A percentile compares a stretch with the other conserved stretches of the same genome.
These are phyloP conservation scores for Fusarium clavum DNA, from an alignment of 2,329 filamentous ascomycete genomes.

Conservation along the genomic window DNA sequence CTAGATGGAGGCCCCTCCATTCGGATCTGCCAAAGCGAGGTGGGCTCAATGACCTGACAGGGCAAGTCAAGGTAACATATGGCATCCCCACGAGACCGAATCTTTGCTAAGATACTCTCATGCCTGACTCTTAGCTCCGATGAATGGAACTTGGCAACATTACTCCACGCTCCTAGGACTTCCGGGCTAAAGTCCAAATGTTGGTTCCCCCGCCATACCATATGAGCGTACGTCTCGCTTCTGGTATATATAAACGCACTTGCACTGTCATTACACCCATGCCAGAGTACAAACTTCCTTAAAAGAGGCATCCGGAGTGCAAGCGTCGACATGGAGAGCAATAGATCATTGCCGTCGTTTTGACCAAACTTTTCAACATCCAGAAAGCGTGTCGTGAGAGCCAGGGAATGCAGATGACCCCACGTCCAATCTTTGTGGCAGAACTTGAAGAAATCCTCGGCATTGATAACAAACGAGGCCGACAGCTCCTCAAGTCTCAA, in stretches of 20 bases:
- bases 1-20: not conserved
- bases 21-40: slow-evolving; percentile 14
- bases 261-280: not conserved
- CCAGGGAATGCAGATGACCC: not conserved
- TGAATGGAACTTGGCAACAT: not conserved
- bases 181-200: not conserved
- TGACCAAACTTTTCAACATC: no score
- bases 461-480: slow-evolving; percentile 3
- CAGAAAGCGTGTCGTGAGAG: not conserved
- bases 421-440: not conserved
- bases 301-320: slow-evolving; percentile 1
- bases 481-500: not conserved
- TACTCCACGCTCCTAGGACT: not conserved
- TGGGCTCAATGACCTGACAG: slow-evolving; percentile 9
- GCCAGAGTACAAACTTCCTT: slow-evolving; percentile 7
- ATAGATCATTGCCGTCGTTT: accelerated
- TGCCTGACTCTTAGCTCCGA: not conserved
- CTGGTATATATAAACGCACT: slow-evolving; percentile 9
- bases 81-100: slow-evolving; percentile 9
- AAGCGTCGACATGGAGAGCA: not conserved
- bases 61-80: slow-evolving; percentile 9
- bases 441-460: not conserved
- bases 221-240: not conserved
- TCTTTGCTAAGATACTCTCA: not conserved
- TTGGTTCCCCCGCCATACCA: slow-evolving; percentile 12